These are phyloP conservation scores for Westerdykella sp. DNA, from an alignment of 2,329 filamentous ascomycete genomes.

Conservation along the genomic window DNA sequence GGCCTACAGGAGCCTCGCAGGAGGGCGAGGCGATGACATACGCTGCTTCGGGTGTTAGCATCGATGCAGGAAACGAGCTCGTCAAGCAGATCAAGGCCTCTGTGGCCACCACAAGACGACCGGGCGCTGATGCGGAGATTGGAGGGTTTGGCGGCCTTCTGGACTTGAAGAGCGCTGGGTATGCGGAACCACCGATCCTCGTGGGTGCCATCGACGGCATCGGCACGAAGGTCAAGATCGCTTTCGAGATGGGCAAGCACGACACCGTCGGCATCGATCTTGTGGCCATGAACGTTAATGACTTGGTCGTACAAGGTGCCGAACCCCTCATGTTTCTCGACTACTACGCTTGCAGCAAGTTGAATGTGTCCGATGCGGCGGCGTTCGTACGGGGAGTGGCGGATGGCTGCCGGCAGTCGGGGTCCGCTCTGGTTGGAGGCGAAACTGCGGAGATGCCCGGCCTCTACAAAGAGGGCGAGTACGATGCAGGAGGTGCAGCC, in stretches of 20 bases:
- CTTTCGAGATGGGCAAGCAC: constrained; percentile 82
- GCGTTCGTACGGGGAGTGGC: constrained; percentile 90
- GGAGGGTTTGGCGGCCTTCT: constrained; percentile 91
- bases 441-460: constrained; percentile 99
- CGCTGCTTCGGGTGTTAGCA: constrained; percentile 86
- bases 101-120: constrained; percentile 75
- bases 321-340: constrained; percentile 95
- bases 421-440: constrained; percentile 88
- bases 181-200: constrained; percentile 66
- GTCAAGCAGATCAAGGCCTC: constrained; percentile 87
- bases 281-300: constrained; percentile 99
- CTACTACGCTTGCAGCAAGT: constrained; percentile 90
- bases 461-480: constrained; percentile 82
- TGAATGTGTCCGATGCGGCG: constrained; percentile 70
- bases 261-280: constrained; percentile 94
- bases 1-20: constrained; percentile 10
- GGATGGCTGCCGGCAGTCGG: constrained; percentile 74
- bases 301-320: constrained; percentile 91
- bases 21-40: constrained; percentile 61
- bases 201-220: constrained; percentile 96
- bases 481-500: constrained; percentile 87
- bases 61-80: constrained; percentile 88
- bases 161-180: constrained; percentile 69
- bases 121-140: constrained; percentile 87
- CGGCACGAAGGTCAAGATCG: constrained; percentile 94